Conservation (phyloP, 805 yeast species). For the Sugiyamaella mastotermitis region DNA sequence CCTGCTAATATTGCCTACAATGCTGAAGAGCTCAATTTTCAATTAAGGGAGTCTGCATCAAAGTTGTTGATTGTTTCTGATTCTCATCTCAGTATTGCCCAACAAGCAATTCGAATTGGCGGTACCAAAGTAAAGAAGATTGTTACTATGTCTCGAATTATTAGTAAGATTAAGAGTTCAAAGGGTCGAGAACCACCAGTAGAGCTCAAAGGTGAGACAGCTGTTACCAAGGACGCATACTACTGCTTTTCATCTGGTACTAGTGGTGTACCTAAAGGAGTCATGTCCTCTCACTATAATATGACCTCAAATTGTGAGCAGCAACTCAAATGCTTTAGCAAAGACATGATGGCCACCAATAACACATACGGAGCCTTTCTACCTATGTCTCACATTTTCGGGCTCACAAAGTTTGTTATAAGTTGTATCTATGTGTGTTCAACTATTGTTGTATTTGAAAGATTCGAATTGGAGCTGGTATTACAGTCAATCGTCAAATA, state of each 20-base stretch:
- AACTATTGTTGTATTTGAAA: conserved; percentile 23
- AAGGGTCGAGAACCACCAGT: conserved; percentile 4
- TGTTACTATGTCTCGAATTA: neutral
- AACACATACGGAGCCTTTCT: conserved; percentile 8
- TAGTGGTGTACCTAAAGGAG: conserved; percentile 68
- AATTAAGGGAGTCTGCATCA: conserved; percentile 21
- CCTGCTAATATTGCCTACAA: conserved; percentile 33
- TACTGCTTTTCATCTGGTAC: conserved; percentile 28
- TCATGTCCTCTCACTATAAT: conserved; percentile 50
- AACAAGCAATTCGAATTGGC: conserved; percentile 6
- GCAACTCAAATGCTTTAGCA: conserved; percentile 1
- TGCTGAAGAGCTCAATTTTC: conserved; percentile 28
- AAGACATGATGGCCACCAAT: conserved; percentile 1
- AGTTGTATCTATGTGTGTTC: conserved; percentile 41
- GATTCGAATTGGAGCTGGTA: conserved; percentile 30
- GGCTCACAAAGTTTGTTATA: conserved; percentile 75
- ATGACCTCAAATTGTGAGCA: conserved; percentile 33
- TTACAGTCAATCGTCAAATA: conserved; percentile 25
- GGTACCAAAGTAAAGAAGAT: neutral
- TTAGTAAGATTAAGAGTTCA: conserved; percentile 1
- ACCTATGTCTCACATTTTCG: conserved; percentile 32
- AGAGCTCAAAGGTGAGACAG: conserved; percentile 3
- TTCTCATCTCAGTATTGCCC: conserved; percentile 6
- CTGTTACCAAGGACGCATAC: conserved; percentile 19
- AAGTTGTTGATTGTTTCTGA: conserved; percentile 18